phyloP scores from a whole-genome alignment of 352 stramenopile species.

The Phytopythium kandeliae region DNA sequence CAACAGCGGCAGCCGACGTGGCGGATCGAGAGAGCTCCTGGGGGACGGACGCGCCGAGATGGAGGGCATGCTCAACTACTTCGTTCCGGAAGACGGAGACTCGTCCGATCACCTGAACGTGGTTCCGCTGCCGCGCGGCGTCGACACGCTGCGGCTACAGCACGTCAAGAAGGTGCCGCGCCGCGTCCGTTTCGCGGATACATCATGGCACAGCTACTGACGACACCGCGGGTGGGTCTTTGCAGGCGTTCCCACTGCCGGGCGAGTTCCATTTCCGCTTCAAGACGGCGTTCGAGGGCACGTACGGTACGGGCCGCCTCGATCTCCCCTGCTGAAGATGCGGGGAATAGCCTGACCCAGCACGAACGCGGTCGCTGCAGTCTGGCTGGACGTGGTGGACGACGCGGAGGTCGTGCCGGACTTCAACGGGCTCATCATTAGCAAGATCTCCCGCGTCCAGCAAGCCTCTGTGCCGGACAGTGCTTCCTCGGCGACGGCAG shows the following conservation, averaged over 20 bases:
- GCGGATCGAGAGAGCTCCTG: slow-evolving; percentile 1
- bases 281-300: slow-evolving; percentile 82
- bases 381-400: slow-evolving; percentile 78
- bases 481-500: slow-evolving; percentile 9
- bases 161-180: slow-evolving; percentile 74
- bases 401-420: slow-evolving; percentile 66
- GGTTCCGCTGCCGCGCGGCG: slow-evolving; percentile 60
- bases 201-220: neutral
- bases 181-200: neutral
- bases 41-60: slow-evolving; percentile 20
- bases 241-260: slow-evolving; percentile 55
- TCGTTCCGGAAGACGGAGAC: slow-evolving; percentile 81
- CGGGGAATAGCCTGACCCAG: too few relatives aligned
- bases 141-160: slow-evolving; percentile 64
- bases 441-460: slow-evolving; percentile 74
- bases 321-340: too few relatives aligned
- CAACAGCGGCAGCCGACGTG: neutral
- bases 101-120: slow-evolving; percentile 84
- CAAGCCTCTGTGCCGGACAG: slow-evolving; percentile 13
- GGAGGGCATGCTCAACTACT: slow-evolving; percentile 88
- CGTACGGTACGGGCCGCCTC: slow-evolving; percentile 47
- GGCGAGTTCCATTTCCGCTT: slow-evolving; percentile 85
- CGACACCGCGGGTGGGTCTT: neutral
- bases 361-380: too few relatives aligned
- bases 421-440: slow-evolving; percentile 76